phyloP scores from a whole-genome alignment of 768 basidiomycete genomes.

The Termitomyces sp. region DNA sequence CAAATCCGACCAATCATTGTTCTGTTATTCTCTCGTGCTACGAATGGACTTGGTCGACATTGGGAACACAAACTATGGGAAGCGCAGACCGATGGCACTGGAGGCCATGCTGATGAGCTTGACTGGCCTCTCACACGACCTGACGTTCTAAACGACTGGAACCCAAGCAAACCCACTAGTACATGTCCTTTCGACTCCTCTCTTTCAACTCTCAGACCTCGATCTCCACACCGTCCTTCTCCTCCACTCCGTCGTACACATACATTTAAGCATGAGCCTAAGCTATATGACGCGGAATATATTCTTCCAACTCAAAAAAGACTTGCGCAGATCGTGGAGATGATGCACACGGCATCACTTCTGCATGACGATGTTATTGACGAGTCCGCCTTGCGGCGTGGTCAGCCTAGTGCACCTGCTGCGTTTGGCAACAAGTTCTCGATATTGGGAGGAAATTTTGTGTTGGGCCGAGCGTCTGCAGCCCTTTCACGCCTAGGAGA shows the following conservation, averaged over 20 bases:
- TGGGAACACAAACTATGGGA: slow-evolving; percentile 55
- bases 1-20: slow-evolving; percentile 86
- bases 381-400: slow-evolving; percentile 70
- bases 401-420: slow-evolving; percentile 71
- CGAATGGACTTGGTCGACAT: slow-evolving; percentile 74
- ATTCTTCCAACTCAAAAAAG: slow-evolving; percentile 82
- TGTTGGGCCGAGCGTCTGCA: slow-evolving; percentile 80
- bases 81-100: slow-evolving; percentile 42
- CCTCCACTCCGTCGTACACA: slow-evolving; percentile 19
- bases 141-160: slow-evolving; percentile 87
- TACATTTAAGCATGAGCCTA: slow-evolving; percentile 11
- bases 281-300: slow-evolving; percentile 16
- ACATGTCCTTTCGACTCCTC: slow-evolving; percentile 48
- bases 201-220: slow-evolving; percentile 30
- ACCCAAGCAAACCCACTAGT: slow-evolving; percentile 66
- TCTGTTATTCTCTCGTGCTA: slow-evolving; percentile 81
- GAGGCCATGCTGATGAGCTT: slow-evolving; percentile 50
- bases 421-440: slow-evolving; percentile 86
- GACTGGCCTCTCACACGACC: slow-evolving; percentile 66
- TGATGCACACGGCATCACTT: slow-evolving; percentile 96
- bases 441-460: slow-evolving; percentile 86
- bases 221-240: slow-evolving; percentile 19
- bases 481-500: slow-evolving; percentile 78
- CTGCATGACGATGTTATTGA: slow-evolving; percentile 96
- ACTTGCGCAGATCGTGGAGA: slow-evolving; percentile 92